Evolutionary conservation across 2,329 filamentous ascomycete species (phyloP).

Genomic region (Orbilia quercus): DNA sequence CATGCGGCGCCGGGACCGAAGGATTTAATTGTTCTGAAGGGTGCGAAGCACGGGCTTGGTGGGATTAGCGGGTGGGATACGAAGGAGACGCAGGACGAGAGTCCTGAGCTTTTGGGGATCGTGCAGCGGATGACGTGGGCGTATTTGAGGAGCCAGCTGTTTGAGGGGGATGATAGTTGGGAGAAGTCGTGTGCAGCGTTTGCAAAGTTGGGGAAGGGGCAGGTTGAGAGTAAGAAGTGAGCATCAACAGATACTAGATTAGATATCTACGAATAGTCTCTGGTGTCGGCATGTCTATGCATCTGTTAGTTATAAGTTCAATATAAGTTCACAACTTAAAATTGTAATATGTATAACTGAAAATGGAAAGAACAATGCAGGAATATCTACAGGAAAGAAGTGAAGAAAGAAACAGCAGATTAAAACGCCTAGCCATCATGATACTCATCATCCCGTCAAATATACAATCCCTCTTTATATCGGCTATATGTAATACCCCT

Average conservation of each 20-base stretch:
- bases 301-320: no score
- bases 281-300: no score
- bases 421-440: no score
- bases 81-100: constrained; percentile 62
- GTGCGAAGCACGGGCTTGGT: constrained; percentile 63
- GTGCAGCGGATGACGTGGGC: constrained; percentile 64
- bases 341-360: no score
- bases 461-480: no score
- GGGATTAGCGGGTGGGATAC: constrained; percentile 64
- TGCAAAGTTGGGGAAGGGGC: constrained; percentile 58
- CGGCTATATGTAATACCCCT: constrained; percentile 42
- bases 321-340: no score
- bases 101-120: constrained; percentile 61
- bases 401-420: no score
- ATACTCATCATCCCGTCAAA: no score
- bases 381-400: no score
- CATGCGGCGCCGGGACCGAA: constrained; percentile 61
- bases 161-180: constrained; percentile 62
- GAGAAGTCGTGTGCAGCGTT: constrained; percentile 60
- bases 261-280: no score
- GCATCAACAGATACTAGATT: background rate
- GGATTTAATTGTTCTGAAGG: constrained; percentile 62
- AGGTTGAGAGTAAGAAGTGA: constrained; percentile 61
- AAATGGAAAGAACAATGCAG: no score
- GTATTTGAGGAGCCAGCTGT: constrained; percentile 63